Evolutionary conservation across 768 basidiomycete species (phyloP).

Genomic region (Tricholoma matsutake): DNA sequence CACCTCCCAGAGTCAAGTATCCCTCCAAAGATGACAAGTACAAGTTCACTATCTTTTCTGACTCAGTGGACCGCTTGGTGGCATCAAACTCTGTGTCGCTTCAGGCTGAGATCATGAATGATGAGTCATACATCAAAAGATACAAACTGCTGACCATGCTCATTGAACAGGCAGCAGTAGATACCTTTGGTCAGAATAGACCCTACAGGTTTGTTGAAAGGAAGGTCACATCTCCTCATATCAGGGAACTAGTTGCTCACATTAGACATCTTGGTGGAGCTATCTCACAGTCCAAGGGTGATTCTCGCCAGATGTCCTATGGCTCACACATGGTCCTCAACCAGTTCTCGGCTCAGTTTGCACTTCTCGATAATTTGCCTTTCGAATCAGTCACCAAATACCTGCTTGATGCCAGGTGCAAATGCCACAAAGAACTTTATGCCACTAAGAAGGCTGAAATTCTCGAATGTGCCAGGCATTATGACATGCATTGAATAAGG

Average conservation of each 20-base stretch:
- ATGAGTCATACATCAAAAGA: background rate
- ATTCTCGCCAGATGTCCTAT: too few relatives aligned
- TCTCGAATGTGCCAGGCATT: background rate
- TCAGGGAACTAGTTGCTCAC: too few relatives aligned
- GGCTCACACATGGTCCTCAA: too few relatives aligned
- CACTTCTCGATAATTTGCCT: too few relatives aligned
- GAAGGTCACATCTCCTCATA: too few relatives aligned
- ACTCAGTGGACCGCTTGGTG: conserved; percentile 1
- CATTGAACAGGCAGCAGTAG: background rate
- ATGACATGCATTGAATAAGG: too few relatives aligned
- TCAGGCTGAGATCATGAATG: background rate
- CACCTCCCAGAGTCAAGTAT: conserved; percentile 2
- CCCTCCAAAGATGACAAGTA: conserved; percentile 1
- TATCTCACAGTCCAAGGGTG: too few relatives aligned
- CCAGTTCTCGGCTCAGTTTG: background rate
- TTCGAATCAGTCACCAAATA: background rate
- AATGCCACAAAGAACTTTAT: too few relatives aligned
- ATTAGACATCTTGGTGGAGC: too few relatives aligned
- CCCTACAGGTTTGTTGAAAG: background rate
- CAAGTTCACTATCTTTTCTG: background rate
- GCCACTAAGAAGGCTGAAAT: background rate
- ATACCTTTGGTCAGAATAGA: background rate
- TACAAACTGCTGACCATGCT: background rate
- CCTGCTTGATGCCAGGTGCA: background rate
- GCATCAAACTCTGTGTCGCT: background rate